Evolutionary conservation across 2,329 filamentous ascomycete genomes (phyloP).

Genomic region (Neurospora crassa): DNA sequence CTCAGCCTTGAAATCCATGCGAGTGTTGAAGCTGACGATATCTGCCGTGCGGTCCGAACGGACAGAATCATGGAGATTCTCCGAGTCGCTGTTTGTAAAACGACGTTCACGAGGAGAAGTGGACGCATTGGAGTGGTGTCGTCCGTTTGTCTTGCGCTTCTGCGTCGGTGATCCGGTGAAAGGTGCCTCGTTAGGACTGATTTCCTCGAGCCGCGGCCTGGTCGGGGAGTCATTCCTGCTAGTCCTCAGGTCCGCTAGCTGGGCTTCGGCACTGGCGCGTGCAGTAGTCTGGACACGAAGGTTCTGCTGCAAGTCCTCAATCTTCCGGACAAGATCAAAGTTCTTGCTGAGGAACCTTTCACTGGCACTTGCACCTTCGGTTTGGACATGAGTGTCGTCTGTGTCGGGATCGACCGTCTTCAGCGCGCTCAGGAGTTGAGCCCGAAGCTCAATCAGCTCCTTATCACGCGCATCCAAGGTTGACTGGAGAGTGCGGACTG

Average conservation of each 20-base stretch:
- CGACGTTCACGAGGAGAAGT: slow-evolving; percentile 55
- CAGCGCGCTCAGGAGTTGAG: slow-evolving; percentile 71
- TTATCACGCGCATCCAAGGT: slow-evolving; percentile 71
- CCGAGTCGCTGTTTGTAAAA: slow-evolving; percentile 48
- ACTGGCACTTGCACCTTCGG: slow-evolving; percentile 40
- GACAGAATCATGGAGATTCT: slow-evolving; percentile 56
- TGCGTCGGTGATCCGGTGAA: slow-evolving; percentile 66
- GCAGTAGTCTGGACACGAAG: slow-evolving; percentile 75
- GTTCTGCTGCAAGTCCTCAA: slow-evolving; percentile 83
- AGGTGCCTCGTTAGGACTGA: slow-evolving; percentile 72
- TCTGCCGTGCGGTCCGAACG: slow-evolving; percentile 81
- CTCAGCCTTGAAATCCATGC: slow-evolving; percentile 84
- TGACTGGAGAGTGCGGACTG: slow-evolving; percentile 69
- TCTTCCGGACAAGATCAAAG: slow-evolving; percentile 77
- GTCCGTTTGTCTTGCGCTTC: slow-evolving; percentile 44
- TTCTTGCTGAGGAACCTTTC: slow-evolving; percentile 63
- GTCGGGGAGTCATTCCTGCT: slow-evolving; percentile 62
- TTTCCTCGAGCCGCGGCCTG: slow-evolving; percentile 74
- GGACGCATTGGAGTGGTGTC: slow-evolving; percentile 62
- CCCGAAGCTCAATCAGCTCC: slow-evolving; percentile 71
- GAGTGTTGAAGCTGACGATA: slow-evolving; percentile 72
- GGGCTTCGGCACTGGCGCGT: slow-evolving; percentile 70
- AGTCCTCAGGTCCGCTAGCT: slow-evolving; percentile 68
- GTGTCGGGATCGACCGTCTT: slow-evolving; percentile 77
- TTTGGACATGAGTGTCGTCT: slow-evolving; percentile 31